Evolutionary conservation across 768 basidiomycete genomes (phyloP).

Genomic region (Pleurotus giganteus): DNA sequence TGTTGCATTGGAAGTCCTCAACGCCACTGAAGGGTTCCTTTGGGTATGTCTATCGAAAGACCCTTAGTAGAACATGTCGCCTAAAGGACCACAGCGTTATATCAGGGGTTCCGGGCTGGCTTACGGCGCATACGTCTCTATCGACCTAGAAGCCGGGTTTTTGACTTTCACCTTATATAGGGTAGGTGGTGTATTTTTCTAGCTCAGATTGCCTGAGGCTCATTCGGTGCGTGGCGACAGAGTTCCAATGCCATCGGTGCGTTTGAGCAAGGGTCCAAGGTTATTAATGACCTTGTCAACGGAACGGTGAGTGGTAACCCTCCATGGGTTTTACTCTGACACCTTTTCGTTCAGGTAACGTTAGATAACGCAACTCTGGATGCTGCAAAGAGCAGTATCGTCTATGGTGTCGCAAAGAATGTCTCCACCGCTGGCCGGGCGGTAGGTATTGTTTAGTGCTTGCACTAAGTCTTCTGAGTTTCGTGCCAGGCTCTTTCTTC

Average conservation of each 20-base stretch:
- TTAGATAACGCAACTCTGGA: conserved; percentile 82
- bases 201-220: not conserved
- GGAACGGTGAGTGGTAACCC: conserved; percentile 60
- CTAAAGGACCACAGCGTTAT: conserved; percentile 51
- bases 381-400: conserved; percentile 89
- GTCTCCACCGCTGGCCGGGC: conserved; percentile 88
- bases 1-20: conserved; percentile 83
- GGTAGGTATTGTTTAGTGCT: conserved; percentile 44
- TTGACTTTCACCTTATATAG: conserved; percentile 78
- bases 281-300: conserved; percentile 77
- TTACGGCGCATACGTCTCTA: conserved; percentile 78
- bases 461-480: conserved; percentile 13
- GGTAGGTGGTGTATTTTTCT: conserved; percentile 36
- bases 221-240: conserved; percentile 33
- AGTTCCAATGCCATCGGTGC: conserved; percentile 80
- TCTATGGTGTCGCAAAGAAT: conserved; percentile 74
- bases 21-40: conserved; percentile 91
- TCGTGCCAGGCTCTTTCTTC: conserved; percentile 69
- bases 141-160: conserved; percentile 78
- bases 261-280: conserved; percentile 74
- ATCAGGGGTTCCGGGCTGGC: conserved; percentile 95
- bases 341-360: conserved; percentile 51
- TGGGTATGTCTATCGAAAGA: conserved; percentile 57
- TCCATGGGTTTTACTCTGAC: not conserved
- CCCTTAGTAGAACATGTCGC: not conserved